Percentiles rank a stretch among this genome's conserved stretches.
Conservation (phyloP, 768 basidiomycete genomes). For the Inosperma sp. region DNA sequence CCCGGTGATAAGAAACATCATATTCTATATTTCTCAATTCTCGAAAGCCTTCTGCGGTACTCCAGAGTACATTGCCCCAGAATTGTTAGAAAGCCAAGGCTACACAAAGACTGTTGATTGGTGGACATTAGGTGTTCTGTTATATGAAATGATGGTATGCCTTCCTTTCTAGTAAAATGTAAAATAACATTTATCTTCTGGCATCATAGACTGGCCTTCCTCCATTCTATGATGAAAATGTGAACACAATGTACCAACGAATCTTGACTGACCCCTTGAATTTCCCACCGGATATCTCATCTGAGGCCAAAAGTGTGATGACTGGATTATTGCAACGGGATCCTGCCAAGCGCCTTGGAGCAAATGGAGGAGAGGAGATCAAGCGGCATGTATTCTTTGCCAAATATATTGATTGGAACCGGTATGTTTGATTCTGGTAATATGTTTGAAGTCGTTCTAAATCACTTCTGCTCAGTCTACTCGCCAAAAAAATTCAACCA, state of each 20-base stretch:
- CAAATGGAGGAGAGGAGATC: constrained; percentile 92
- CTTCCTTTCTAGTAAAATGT: neutral
- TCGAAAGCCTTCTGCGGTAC: constrained; percentile 90
- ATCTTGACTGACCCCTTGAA: constrained; percentile 90
- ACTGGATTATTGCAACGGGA: constrained; percentile 84
- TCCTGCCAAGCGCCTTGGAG: constrained; percentile 82
- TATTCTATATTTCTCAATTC: constrained; percentile 4
- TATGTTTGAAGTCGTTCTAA: neutral
- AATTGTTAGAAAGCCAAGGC: constrained; percentile 92
- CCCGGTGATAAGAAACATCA: neutral
- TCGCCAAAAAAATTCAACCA: constrained; percentile 94
- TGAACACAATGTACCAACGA: constrained; percentile 95
- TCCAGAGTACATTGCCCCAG: constrained; percentile 97
- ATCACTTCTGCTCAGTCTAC: constrained; percentile 41
- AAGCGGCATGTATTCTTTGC: constrained; percentile 95
- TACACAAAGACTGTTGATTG: constrained; percentile 99
- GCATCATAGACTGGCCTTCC: constrained; percentile 81
- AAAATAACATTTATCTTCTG: constrained; percentile 2
- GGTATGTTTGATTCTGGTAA: constrained; percentile 35
- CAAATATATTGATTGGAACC: constrained; percentile 88
- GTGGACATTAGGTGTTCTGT: constrained; percentile 96
- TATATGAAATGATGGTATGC: constrained; percentile 93
- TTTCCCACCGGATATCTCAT: constrained; percentile 84
- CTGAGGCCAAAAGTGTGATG: constrained; percentile 88
- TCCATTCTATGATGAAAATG: constrained; percentile 98